A percentile compares a stretch with the other conserved stretches of the same genome.
Evolutionary conservation across 1,284 basidiomycete species (phyloP).

Genomic region (Austroboletus novae-zelandiae): DNA sequence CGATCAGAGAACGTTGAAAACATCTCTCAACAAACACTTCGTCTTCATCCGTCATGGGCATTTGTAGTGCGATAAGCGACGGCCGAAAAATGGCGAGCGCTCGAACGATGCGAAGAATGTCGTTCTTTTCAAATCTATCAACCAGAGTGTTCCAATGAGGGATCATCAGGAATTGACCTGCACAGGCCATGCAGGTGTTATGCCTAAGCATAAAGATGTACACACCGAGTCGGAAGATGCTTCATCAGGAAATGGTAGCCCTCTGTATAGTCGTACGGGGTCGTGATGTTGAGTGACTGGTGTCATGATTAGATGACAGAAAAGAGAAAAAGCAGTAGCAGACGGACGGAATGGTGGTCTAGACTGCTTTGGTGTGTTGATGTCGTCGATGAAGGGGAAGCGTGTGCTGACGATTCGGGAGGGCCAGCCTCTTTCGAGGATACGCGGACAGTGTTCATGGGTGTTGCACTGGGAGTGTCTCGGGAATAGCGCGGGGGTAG

Average conservation of each 20-base stretch:
- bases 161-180: conserved; percentile 43
- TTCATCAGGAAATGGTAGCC: conserved; percentile 95
- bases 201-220: conserved; percentile 31
- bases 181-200: conserved; percentile 38
- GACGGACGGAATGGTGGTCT: conserved; percentile 27
- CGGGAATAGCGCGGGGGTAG: conserved; percentile 50
- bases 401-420: conserved; percentile 28
- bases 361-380: conserved; percentile 27
- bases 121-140: conserved; percentile 90
- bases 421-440: conserved; percentile 29
- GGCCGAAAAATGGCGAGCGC: conserved; percentile 94
- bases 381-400: conserved; percentile 46
- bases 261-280: conserved; percentile 89
- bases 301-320: conserved; percentile 6
- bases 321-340: background rate
- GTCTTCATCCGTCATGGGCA: conserved; percentile 90
- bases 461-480: conserved; percentile 38
- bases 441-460: conserved; percentile 12
- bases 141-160: conserved; percentile 14
- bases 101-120: conserved; percentile 91
- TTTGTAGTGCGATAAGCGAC: conserved; percentile 93
- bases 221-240: conserved; percentile 80
- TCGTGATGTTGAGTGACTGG: conserved; percentile 76
- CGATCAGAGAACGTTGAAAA: conserved; percentile 90
- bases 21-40: conserved; percentile 95